Base-by-base conservation (phyloP, 345 rosid genomes). In the Heritiera fomes region DNA sequence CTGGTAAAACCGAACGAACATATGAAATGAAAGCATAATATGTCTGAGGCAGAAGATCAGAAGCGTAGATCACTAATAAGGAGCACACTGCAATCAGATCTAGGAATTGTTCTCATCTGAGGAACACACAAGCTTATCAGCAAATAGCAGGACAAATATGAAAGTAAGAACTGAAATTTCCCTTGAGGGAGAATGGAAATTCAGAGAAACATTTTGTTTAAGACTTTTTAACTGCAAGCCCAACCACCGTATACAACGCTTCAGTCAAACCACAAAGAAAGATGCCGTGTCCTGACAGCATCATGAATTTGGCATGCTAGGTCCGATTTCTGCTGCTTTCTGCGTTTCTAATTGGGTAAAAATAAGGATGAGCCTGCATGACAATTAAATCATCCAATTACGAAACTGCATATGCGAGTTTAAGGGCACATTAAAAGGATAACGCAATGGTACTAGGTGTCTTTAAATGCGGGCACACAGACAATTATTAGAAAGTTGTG, bases 361-460 rank as follows among this genome's bases (percentile, higher is more conserved):
- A 96, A 77, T 92, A 96, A 14, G 97, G 95, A 87, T 88, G 97
- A 45, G 94, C 95, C 99, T 96, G 92, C 87, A 86, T 32, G 45
- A 76, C 6, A 12, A 20, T 34, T 45, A 9, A 69, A 56, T 4
- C 6, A 17, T 78, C 8, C 11, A 12, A 41, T 53, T 45, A 55
- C 45, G 46, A 20, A 45, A 53, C 56, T 45, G 23, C 41, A 1
- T 7, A 1, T 9, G 6, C 43, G 0, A 67, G 71, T 2, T 20
- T 43, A 8, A 5, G 28, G 72, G 30, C 59, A 23, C 45, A 0
- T 23, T 6, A 17, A 66, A 20, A 66, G 41, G 47, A 40, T 40
- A 65, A 65, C 20, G 28, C 28, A 23, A 23, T 23, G 28, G 28
- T 23, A 23, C 28, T 23, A 23, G 28, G 28, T 23, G 28, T 23